Conservation (phyloP, 176 grass and related monocot genomes). For the Pharus latifolius region DNA sequence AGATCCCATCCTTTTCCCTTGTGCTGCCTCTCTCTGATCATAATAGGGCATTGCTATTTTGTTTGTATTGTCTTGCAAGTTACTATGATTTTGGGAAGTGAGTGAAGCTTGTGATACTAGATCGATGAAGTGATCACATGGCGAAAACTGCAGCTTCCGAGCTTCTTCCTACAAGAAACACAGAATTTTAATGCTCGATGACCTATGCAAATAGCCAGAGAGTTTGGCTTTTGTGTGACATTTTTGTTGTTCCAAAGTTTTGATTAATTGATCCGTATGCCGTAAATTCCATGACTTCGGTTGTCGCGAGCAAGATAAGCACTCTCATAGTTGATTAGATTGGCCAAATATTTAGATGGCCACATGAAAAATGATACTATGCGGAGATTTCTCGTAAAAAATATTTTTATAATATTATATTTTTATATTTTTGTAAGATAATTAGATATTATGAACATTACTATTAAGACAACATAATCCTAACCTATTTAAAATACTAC, state of each 20-base stretch:
- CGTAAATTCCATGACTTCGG: not conserved
- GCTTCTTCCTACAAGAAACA: conserved; percentile 8
- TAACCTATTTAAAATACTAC: too few species aligned
- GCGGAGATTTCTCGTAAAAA: too few species aligned
- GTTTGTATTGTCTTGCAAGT: not conserved
- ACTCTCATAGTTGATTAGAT: too few species aligned
- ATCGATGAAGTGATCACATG: not conserved
- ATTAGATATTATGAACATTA: too few species aligned
- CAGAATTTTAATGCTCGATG: conserved; percentile 51
- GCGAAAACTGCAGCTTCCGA: not conserved
- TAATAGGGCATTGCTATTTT: not conserved
- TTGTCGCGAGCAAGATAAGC: not conserved
- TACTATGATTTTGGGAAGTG: not conserved
- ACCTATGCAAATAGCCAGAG: conserved; percentile 4
- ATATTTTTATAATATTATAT: too few species aligned
- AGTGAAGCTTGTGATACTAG: not conserved
- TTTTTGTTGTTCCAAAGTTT: not conserved
- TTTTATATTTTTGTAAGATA: too few species aligned
- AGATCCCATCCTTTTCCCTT: too few species aligned
- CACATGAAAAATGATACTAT: too few species aligned
- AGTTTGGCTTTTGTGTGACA: conserved; percentile 57
- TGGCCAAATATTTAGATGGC: too few species aligned
- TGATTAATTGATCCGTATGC: not conserved
- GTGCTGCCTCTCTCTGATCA: not conserved
- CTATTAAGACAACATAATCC: too few species aligned